These are phyloP conservation scores for Xylariaceae sp. DNA, from an alignment of 2,329 filamentous ascomycete species.

Conservation along the genomic window DNA sequence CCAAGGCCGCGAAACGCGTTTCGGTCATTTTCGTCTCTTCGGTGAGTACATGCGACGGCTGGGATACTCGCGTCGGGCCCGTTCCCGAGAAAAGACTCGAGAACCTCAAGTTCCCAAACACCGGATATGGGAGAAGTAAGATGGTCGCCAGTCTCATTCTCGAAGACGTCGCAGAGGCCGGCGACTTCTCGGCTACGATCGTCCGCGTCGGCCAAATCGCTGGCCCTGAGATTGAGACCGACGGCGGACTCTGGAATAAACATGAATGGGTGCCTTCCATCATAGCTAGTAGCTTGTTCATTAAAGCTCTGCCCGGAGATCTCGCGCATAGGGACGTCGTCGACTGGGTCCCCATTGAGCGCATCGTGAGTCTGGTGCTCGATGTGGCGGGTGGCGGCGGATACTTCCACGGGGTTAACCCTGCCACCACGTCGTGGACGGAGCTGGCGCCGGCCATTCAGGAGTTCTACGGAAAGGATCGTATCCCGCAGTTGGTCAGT, in stretches of 20 bases:
- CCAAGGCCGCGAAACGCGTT: constrained; percentile 36
- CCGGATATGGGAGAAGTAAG: constrained; percentile 49
- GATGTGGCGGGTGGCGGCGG: constrained; percentile 47
- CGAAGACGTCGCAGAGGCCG: constrained; percentile 39
- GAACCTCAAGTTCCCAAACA: constrained; percentile 34
- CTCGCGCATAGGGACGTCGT: constrained; percentile 48
- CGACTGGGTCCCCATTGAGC: constrained; percentile 59
- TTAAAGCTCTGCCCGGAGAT: constrained; percentile 49
- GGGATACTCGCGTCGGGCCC: constrained; percentile 29
- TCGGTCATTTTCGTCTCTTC: constrained; percentile 47
- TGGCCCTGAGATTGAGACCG: constrained; percentile 41
- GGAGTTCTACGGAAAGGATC: constrained; percentile 41
- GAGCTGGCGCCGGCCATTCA: constrained; percentile 44
- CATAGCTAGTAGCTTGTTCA: constrained; percentile 49
- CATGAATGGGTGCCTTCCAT: constrained; percentile 59
- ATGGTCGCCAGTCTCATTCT: constrained; percentile 46
- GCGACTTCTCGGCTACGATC: constrained; percentile 42
- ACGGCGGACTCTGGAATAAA: constrained; percentile 54
- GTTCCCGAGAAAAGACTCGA: constrained; percentile 43
- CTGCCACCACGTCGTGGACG: constrained; percentile 43
- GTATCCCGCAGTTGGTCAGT: constrained; percentile 43
- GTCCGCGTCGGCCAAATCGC: constrained; percentile 52
- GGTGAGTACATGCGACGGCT: constrained; percentile 42
- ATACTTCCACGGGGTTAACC: constrained; percentile 55
- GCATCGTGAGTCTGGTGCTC: constrained; percentile 47